phyloP scores from a whole-genome alignment of 1,139 yeast genomes.

The Hyphopichia buzzinii region DNA sequence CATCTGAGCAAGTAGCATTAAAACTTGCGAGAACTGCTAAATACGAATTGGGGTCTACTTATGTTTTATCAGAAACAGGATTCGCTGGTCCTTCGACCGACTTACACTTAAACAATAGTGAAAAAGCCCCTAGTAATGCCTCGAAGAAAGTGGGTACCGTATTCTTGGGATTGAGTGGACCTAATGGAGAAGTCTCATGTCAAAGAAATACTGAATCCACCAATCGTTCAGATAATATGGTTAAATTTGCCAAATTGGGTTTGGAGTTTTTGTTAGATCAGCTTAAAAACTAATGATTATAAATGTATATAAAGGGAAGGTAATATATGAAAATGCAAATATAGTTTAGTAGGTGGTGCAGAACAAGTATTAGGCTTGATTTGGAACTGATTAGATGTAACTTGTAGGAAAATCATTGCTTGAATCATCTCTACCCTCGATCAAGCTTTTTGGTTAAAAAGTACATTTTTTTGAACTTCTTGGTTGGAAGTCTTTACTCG shows the following conservation, averaged over 20 bases:
- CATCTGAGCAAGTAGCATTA: constrained; percentile 72
- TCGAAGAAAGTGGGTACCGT: constrained; percentile 56
- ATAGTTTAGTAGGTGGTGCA: too few relatives aligned
- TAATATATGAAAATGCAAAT: too few relatives aligned
- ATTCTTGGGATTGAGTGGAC: constrained; percentile 70
- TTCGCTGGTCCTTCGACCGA: constrained; percentile 75
- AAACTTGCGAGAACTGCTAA: constrained; percentile 75
- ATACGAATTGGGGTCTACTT: constrained; percentile 79
- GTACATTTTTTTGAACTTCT: too few relatives aligned
- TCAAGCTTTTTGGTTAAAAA: too few relatives aligned
- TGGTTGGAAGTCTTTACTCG: too few relatives aligned
- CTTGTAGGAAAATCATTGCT: too few relatives aligned
- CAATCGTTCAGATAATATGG: constrained; percentile 69
- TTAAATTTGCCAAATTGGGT: constrained; percentile 66
- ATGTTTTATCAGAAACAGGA: constrained; percentile 81
- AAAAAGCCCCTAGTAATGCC: constrained; percentile 4
- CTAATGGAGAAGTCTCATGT: constrained; percentile 54
- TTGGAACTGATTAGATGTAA: too few relatives aligned
- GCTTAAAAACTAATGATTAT: constrained; percentile 13
- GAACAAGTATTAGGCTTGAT: too few relatives aligned
- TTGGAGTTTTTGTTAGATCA: constrained; percentile 55
- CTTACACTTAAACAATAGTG: constrained; percentile 28
- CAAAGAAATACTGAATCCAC: constrained; percentile 42
- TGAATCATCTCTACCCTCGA: too few relatives aligned
- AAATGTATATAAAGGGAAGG: too few relatives aligned